Conservation (phyloP, 495 filamentous ascomycete species). For the Amorphotheca resinae region DNA sequence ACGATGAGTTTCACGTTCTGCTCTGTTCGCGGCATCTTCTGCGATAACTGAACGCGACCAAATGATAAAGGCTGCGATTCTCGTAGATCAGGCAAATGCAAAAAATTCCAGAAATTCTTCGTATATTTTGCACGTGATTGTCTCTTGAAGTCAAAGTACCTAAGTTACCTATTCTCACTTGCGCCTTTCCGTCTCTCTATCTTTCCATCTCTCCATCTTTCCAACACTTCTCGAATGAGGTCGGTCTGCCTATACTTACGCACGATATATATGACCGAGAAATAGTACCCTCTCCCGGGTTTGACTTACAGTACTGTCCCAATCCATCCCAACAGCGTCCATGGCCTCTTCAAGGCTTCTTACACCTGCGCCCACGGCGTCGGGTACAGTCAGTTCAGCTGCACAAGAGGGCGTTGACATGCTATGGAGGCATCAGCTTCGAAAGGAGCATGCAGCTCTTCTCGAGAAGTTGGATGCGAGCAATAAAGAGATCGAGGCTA, state of each 20-base stretch:
- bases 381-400: neutral
- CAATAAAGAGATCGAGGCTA: neutral
- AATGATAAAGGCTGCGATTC: conserved; percentile 7
- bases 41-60: conserved; percentile 3
- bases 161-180: too few species aligned
- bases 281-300: too few species aligned
- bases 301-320: too few species aligned
- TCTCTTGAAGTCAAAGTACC: too few species aligned
- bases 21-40: conserved; percentile 6
- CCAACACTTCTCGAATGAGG: too few species aligned
- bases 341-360: neutral
- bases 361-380: neutral
- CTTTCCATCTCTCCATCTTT: too few species aligned
- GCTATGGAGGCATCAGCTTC: conserved; percentile 16
- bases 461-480: conserved; percentile 4
- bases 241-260: too few species aligned
- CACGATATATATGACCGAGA: too few species aligned
- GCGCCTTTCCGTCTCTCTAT: too few species aligned
- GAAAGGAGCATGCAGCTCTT: conserved; percentile 14
- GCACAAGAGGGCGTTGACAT: conserved; percentile 4
- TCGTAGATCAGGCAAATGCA: conserved; percentile 15
- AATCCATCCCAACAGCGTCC: too few species aligned
- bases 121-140: neutral
- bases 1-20: conserved; percentile 11
- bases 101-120: conserved; percentile 10